phyloP scores from a whole-genome alignment of 2,329 filamentous ascomycete species.

The Zymoseptoria brevis region DNA sequence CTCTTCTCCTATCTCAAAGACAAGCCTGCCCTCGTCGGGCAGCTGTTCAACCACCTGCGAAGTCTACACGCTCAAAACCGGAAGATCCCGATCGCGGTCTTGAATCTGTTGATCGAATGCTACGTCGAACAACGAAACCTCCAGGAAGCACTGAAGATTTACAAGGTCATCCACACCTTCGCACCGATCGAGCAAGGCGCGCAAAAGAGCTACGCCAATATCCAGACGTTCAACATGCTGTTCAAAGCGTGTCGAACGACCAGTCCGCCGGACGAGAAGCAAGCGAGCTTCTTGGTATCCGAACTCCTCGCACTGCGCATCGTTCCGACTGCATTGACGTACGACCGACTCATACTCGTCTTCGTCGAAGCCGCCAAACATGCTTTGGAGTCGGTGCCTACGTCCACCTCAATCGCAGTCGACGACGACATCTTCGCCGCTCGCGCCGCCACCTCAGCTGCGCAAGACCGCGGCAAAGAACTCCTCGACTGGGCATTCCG shows the following conservation, averaged over 20 bases:
- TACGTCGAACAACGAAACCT: constrained; percentile 39
- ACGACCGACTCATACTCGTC: constrained; percentile 53
- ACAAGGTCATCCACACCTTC: constrained; percentile 50
- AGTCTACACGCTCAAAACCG: constrained; percentile 44
- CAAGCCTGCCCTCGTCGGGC: constrained; percentile 39
- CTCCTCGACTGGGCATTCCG: constrained; percentile 26
- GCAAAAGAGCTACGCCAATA: constrained; percentile 29
- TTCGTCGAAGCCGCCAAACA: constrained; percentile 33
- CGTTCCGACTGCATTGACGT: constrained; percentile 50
- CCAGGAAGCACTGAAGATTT: constrained; percentile 49
- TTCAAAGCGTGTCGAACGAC: constrained; percentile 23
- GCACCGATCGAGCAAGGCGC: constrained; percentile 18
- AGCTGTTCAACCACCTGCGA: constrained; percentile 51
- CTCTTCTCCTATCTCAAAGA: constrained; percentile 52
- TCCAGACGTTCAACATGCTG: constrained; percentile 55
- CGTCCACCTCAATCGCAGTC: not conserved
- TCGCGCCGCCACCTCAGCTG: not conserved
- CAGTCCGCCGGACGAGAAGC: constrained; percentile 37
- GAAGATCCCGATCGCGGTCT: constrained; percentile 43
- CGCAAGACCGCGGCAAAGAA: constrained; percentile 10
- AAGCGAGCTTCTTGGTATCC: constrained; percentile 53
- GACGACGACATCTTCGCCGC: not conserved
- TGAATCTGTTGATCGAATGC: constrained; percentile 48
- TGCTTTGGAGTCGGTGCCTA: constrained; percentile 4
- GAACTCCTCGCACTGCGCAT: constrained; percentile 54